phyloP scores from a whole-genome alignment of 495 filamentous ascomycete genomes.

The Neurospora sp. region DNA sequence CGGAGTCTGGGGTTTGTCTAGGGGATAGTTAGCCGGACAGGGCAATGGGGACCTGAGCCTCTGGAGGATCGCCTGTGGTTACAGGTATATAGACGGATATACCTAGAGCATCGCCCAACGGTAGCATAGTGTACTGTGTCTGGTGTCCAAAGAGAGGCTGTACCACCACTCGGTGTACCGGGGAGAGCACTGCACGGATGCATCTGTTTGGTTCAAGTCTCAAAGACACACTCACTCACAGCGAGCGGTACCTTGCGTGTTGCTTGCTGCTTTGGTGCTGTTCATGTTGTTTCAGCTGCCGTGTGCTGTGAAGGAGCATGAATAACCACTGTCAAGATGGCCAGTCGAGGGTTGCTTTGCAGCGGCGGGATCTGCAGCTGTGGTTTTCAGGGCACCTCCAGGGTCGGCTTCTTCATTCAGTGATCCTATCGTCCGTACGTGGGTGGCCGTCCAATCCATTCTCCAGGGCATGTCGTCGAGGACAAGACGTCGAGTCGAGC shows the following conservation, averaged over 20 bases:
- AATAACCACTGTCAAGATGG: not conserved
- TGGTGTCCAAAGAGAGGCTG: not conserved
- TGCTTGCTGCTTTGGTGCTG: not conserved
- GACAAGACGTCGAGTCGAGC: not conserved
- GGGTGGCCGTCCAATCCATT: not conserved
- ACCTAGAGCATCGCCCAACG: not conserved
- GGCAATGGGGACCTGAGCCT: not conserved
- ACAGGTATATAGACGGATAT: not conserved
- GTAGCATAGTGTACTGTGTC: not conserved
- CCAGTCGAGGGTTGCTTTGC: not conserved
- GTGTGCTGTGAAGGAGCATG: not conserved
- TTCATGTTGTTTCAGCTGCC: not conserved
- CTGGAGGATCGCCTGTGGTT: not conserved
- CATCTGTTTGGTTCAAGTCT: not conserved
- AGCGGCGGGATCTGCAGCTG: not conserved
- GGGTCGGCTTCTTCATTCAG: not conserved
- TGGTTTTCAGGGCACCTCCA: not conserved
- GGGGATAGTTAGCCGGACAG: not conserved
- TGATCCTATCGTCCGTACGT: not conserved
- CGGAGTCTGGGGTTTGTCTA: not conserved
- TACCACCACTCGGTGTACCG: not conserved
- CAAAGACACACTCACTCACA: not conserved
- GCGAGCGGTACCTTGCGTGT: not conserved
- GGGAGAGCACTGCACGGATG: not conserved
- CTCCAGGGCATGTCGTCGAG: not conserved